These are phyloP conservation scores for Filobasidium uniguttulatum DNA, from an alignment of 1,284 basidiomycete species.

Conservation along the genomic window DNA sequence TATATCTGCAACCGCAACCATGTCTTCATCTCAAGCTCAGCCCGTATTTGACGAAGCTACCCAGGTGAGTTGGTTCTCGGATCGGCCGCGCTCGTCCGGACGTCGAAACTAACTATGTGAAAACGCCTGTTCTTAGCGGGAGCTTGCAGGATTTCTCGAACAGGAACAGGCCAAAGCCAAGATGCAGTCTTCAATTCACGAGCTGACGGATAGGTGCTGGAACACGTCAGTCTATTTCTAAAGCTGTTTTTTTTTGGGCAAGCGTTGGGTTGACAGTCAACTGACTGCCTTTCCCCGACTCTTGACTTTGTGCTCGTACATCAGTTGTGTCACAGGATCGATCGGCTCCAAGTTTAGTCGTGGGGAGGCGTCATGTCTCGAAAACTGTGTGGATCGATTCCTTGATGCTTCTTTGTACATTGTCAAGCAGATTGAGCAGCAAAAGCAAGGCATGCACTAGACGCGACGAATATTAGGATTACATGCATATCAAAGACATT, in stretches of 20 bases:
- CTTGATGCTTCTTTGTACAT: conserved; percentile 81
- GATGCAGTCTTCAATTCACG: conserved; percentile 47
- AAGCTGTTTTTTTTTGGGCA: no score
- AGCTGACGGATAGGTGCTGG: conserved; percentile 46
- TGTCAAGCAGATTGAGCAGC: conserved; percentile 60
- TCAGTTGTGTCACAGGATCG: conserved; percentile 69
- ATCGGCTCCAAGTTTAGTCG: conserved; percentile 75
- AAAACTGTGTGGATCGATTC: conserved; percentile 88
- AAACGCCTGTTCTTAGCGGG: conserved; percentile 47
- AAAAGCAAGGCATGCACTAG: conserved; percentile 22
- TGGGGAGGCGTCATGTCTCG: conserved; percentile 68
- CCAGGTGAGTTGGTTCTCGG: conserved; percentile 43
- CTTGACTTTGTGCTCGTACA: no score
- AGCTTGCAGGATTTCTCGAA: conserved; percentile 70
- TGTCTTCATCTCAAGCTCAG: conserved; percentile 19
- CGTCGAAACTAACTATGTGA: background rate
- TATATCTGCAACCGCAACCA: background rate
- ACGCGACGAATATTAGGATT: no score
- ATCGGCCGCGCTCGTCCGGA: no score
- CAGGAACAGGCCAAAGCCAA: conserved; percentile 75
- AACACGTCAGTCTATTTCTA: conserved; percentile 60
- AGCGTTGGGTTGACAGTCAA: no score
- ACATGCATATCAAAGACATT: no score
- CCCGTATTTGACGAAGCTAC: conserved; percentile 62
- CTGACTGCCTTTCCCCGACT: no score